phyloP scores from a whole-genome alignment of 1,284 basidiomycete genomes.

The Ganoderma boninense region DNA sequence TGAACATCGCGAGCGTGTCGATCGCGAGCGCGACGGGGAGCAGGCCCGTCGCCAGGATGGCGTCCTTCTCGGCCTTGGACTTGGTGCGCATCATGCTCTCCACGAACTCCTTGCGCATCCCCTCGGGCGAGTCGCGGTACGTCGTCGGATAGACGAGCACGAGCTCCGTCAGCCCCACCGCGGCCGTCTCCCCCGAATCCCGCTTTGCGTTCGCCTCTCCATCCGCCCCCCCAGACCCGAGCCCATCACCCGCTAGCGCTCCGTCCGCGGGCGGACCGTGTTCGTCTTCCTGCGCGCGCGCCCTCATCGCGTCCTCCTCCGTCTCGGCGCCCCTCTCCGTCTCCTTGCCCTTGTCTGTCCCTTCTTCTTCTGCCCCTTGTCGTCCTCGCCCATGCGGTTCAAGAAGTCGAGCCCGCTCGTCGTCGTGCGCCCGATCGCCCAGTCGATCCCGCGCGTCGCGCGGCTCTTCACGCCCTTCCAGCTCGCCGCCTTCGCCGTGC shows the following conservation, averaged over 20 bases:
- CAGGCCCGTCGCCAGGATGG: slow-evolving; percentile 2
- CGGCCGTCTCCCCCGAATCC: not conserved
- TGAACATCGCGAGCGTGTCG: slow-evolving; percentile 2
- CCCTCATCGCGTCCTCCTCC: not conserved
- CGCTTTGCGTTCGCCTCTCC: not conserved
- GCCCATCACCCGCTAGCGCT: no score
- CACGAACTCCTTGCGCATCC: slow-evolving; percentile 9
- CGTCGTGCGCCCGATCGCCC: slow-evolving; percentile 8
- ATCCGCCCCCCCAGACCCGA: not conserved
- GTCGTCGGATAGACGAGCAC: slow-evolving; percentile 5
- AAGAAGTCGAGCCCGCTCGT: slow-evolving; percentile 5
- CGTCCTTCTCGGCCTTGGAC: slow-evolving; percentile 8
- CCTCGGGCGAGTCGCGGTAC: slow-evolving; percentile 6
- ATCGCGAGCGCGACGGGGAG: slow-evolving; percentile 5
- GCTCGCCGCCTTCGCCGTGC: slow-evolving; percentile 6
- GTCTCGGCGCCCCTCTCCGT: not conserved
- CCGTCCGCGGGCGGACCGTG: not conserved
- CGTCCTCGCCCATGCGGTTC: not conserved
- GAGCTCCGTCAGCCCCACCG: not conserved
- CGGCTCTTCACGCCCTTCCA: slow-evolving; percentile 8
- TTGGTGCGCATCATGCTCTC: slow-evolving; percentile 8
- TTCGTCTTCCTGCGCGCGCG: not conserved
- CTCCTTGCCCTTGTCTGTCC: not conserved
- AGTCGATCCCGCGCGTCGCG: slow-evolving; percentile 9
- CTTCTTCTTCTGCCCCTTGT: not conserved